Percentiles rank a stretch among this genome's conserved stretches.
These are phyloP conservation scores for Rhodofomes roseus DNA, from an alignment of 1,284 basidiomycete species.

Conservation along the genomic window DNA sequence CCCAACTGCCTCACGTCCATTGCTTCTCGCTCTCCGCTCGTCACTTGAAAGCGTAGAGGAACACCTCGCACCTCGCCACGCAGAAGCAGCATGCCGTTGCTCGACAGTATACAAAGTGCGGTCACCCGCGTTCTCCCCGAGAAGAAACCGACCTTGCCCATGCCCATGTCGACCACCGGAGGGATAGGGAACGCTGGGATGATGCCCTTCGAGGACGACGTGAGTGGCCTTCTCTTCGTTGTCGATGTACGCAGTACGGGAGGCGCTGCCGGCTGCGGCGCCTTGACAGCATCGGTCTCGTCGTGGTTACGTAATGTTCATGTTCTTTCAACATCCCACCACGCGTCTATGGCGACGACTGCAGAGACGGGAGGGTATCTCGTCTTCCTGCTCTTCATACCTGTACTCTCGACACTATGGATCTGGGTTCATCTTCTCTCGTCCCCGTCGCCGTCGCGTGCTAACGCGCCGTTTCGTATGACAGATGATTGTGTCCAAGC, in stretches of 20 bases:
- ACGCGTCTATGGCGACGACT: slow-evolving; percentile 26
- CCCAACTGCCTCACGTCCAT: neutral
- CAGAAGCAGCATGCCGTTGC: slow-evolving; percentile 20
- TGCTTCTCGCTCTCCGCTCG: neutral
- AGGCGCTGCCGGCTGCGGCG: neutral
- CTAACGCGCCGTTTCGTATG: slow-evolving; percentile 20
- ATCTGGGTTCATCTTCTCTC: slow-evolving; percentile 50
- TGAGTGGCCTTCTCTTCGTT: slow-evolving; percentile 36
- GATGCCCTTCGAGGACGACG: slow-evolving; percentile 65
- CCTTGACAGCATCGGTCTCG: slow-evolving; percentile 1
- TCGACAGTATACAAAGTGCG: slow-evolving; percentile 27
- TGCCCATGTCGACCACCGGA: slow-evolving; percentile 34
- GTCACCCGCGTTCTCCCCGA: slow-evolving; percentile 25
- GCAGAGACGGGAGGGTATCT: slow-evolving; percentile 45
- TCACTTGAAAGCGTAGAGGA: neutral
- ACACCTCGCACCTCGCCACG: neutral
- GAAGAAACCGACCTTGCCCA: slow-evolving; percentile 23
- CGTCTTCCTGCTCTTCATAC: slow-evolving; percentile 59
- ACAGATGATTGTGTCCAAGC: slow-evolving; percentile 84
- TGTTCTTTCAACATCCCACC: slow-evolving; percentile 23
- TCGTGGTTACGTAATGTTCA: slow-evolving; percentile 52
- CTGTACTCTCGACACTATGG: slow-evolving; percentile 57
- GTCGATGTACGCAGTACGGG: slow-evolving; percentile 1
- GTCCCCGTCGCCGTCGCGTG: neutral
- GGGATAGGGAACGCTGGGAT: slow-evolving; percentile 51